Percentiles rank a stretch among this genome's conserved stretches.
phyloP scores from a whole-genome alignment of 306 rosid genomes.

The Senna tora region DNA sequence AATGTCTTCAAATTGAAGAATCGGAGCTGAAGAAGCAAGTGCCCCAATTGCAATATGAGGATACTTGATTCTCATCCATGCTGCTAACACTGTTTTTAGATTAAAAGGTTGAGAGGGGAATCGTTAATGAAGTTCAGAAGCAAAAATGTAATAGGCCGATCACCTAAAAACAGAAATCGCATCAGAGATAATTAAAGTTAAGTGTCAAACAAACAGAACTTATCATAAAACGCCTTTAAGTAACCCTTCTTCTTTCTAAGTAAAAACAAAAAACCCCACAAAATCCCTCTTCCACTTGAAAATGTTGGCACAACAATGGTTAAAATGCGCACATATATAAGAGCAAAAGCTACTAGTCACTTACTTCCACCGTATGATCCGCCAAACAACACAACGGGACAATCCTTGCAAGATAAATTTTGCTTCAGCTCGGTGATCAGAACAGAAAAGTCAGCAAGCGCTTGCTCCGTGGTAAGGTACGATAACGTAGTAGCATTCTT shows the following conservation, averaged over 20 bases:
- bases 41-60: slow-evolving; percentile 89
- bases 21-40: slow-evolving; percentile 89
- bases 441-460: slow-evolving; percentile 76
- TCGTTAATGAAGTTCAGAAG: neutral
- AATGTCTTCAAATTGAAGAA: slow-evolving; percentile 85
- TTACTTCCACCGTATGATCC: slow-evolving; percentile 97
- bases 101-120: neutral
- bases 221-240: neutral
- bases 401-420: slow-evolving; percentile 55
- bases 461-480: slow-evolving; percentile 75
- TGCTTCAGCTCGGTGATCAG: slow-evolving; percentile 62
- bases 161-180: slow-evolving; percentile 10
- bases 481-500: slow-evolving; percentile 68
- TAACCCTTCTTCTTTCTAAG: neutral
- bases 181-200: neutral
- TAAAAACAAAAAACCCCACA: neutral
- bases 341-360: slow-evolving; percentile 21
- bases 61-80: slow-evolving; percentile 97
- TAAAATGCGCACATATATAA: neutral
- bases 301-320: neutral
- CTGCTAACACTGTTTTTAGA: slow-evolving; percentile 70
- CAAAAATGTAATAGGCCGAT: neutral
- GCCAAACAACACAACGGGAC: slow-evolving; percentile 85
- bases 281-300: neutral
- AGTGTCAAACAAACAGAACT: neutral